A percentile compares a stretch with the other conserved stretches of the same genome.
Conservation (phyloP, 495 filamentous ascomycete genomes). For the Wilcoxina mikolae region DNA sequence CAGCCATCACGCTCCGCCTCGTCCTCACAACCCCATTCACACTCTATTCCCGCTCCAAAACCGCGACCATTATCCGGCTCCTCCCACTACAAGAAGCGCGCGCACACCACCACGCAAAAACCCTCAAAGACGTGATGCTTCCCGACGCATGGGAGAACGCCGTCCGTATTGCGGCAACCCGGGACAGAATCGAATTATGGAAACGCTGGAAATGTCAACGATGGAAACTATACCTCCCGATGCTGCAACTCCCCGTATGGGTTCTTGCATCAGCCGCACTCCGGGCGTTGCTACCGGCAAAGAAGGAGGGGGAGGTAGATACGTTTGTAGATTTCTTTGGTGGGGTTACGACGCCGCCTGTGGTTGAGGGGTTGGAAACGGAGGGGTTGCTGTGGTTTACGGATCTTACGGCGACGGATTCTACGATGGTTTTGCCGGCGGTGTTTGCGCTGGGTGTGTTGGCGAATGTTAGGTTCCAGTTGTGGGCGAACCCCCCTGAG, state of each 20-base stretch:
- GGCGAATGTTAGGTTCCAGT: constrained; percentile 28
- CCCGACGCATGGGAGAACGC: constrained; percentile 18
- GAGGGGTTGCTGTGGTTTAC: constrained; percentile 75
- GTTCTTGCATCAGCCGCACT: constrained; percentile 52
- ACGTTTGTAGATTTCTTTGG: constrained; percentile 6
- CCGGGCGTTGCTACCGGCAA: constrained; percentile 40
- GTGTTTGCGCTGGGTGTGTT: constrained; percentile 39
- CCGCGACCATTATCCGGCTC: constrained; percentile 34
- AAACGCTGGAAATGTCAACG: constrained; percentile 34
- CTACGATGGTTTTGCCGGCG: constrained; percentile 50
- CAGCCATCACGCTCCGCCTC: constrained; percentile 48
- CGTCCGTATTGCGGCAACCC: constrained; percentile 21
- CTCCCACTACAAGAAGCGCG: constrained; percentile 40
- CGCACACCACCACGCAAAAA: constrained; percentile 28
- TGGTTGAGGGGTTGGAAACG: constrained; percentile 33
- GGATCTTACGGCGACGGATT: constrained; percentile 56
- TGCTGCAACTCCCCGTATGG: constrained; percentile 52
- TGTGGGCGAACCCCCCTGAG: not conserved
- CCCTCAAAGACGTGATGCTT: constrained; percentile 13
- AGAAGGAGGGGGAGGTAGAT: constrained; percentile 35
- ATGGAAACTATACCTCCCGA: constrained; percentile 37
- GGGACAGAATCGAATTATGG: constrained; percentile 32
- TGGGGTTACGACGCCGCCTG: constrained; percentile 27
- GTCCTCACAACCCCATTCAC: constrained; percentile 44
- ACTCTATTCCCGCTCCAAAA: constrained; percentile 36